Evolutionary conservation across 108 stramenopile species (phyloP).

Genomic region (Cyclotella baltica): DNA sequence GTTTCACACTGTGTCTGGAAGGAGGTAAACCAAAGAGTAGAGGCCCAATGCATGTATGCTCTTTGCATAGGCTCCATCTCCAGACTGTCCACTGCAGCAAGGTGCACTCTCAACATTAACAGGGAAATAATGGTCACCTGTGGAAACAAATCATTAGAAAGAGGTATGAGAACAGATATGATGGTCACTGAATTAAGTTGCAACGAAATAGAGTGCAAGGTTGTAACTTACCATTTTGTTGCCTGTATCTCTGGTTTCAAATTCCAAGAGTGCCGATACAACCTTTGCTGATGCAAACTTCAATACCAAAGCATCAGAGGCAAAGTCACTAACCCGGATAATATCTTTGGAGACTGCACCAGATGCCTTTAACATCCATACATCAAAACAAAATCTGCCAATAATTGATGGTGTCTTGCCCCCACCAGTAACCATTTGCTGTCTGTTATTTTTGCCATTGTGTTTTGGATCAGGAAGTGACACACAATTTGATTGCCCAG

Average conservation of each 20-base stretch:
- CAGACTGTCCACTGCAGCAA: background rate
- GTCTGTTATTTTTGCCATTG: background rate
- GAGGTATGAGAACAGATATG: background rate
- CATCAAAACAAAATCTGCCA: background rate
- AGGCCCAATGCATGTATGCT: background rate
- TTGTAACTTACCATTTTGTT: background rate
- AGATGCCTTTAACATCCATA: background rate
- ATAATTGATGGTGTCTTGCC: background rate
- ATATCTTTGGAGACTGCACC: background rate
- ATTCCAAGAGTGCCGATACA: background rate
- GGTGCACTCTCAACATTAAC: background rate
- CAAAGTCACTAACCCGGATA: background rate
- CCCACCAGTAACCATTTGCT: background rate
- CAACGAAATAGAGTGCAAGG: too few species aligned
- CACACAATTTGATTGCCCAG: background rate
- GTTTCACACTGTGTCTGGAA: too few species aligned
- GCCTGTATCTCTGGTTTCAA: background rate
- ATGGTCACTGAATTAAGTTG: too few species aligned
- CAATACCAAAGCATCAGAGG: background rate
- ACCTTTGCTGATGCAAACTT: background rate
- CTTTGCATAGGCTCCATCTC: background rate
- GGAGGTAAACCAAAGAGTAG: background rate
- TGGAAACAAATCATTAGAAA: background rate
- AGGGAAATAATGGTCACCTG: background rate
- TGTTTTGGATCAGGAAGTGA: background rate